Conservation (phyloP, 169 alveolate species). For the Plasmodium ovale region DNA sequence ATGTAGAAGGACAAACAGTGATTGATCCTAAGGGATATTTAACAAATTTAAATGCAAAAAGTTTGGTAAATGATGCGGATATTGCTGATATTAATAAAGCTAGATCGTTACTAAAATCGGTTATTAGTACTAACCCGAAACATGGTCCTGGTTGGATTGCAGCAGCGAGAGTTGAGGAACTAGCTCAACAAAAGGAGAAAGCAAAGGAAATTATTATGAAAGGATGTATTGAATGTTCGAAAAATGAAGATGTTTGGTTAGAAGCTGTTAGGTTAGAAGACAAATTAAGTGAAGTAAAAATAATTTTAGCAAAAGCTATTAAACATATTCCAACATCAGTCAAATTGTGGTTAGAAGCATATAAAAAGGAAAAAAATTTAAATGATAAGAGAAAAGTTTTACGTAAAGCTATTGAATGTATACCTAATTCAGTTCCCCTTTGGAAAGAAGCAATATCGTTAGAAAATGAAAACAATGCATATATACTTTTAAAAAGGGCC, state of each 20-base stretch:
- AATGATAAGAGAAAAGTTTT: conserved; percentile 91
- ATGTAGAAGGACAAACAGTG: conserved; percentile 95
- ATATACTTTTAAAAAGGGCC: conserved; percentile 95
- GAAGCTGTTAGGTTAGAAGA: conserved; percentile 98
- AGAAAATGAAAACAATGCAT: conserved; percentile 95
- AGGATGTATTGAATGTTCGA: conserved; percentile 97
- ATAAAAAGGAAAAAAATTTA: conserved; percentile 92
- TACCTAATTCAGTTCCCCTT: conserved; percentile 96
- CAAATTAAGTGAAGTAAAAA: conserved; percentile 93
- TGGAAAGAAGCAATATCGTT: conserved; percentile 98
- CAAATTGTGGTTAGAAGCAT: conserved; percentile 97
- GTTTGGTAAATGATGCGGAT: conserved; percentile 89
- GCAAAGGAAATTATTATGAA: conserved; percentile 97
- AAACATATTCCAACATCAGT: conserved; percentile 89
- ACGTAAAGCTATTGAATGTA: conserved; percentile 95
- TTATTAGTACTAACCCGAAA: conserved; percentile 95
- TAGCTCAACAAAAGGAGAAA: conserved; percentile 93
- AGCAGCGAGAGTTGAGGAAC: conserved; percentile 98
- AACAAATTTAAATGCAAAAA: conserved; percentile 91
- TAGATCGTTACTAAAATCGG: conserved; percentile 90
- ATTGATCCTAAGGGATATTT: conserved; percentile 97
- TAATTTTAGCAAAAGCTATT: conserved; percentile 95
- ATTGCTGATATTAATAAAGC: conserved; percentile 96
- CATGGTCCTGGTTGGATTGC: conserved; percentile 99
- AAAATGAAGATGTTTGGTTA: conserved; percentile 98